Evolutionary conservation across 768 basidiomycete genomes (phyloP), one percentile per base, ranked within the genome.

Genomic region (Kwoniella mangroviensis): DNA sequence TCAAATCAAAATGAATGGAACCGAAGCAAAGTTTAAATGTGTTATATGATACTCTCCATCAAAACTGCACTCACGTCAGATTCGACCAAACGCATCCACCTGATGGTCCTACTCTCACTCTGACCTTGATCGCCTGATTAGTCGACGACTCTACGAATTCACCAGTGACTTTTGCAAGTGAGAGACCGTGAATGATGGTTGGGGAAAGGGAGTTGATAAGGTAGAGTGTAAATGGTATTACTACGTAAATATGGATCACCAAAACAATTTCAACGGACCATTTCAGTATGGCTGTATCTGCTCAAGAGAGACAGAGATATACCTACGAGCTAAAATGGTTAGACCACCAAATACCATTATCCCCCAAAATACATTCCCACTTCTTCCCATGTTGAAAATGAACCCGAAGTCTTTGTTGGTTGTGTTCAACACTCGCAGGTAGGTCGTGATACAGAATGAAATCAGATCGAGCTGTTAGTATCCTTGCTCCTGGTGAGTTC

Each of bases 71-170:
- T 24, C 7, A 66, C 65, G 65, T 66, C 19, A 56, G 34, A 45
- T 66, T 66, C 3, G 43, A 66, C 56, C 55, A 66, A 13, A 66
- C 43, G 13, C 65, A 66, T 15, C 65, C 65, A 11, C 65, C 65
- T 7, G 40, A 24, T 2, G 65, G 65, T 58, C 65, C 65, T n/a
- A 59, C 65, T 19, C 42, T 57, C 6, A 66, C 45, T 45, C 28
- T 24, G 15, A 58, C 24, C 10, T 42, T 41, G 21, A 51, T 49
- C n/a, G 53, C 49, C 42, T 28, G 19, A n/a, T 66, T 66, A 0
- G 65, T 58, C 4, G 43, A 11, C 0, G 22, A 1, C 3, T 66
- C 65, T 0, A 28, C 11, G 6, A 59, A 55, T 22, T 66, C 42
- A 19, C 65, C 65, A 2, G 56, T 66, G 13, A 66, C 53, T 51